Evolutionary conservation across 208 protist species (phyloP).

Genomic region (Leishmania lainsoni): DNA sequence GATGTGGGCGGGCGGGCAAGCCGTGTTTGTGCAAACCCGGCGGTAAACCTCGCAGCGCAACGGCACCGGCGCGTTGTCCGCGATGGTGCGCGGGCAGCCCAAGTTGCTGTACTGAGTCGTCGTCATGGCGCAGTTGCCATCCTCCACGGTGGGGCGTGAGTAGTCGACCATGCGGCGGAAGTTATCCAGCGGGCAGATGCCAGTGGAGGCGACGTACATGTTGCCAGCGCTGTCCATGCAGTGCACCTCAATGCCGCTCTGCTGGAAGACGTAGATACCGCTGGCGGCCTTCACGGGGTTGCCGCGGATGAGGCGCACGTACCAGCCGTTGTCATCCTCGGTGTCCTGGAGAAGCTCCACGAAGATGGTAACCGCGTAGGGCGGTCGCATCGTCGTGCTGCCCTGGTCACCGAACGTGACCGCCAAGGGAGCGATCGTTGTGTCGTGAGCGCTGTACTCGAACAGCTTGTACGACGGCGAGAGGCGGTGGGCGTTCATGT

Average conservation of each 20-base stretch:
- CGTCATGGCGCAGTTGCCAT: slow-evolving; percentile 40
- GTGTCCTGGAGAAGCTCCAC: slow-evolving; percentile 72
- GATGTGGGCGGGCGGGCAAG: slow-evolving; percentile 37
- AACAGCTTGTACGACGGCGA: slow-evolving; percentile 46
- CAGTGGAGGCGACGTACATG: slow-evolving; percentile 38
- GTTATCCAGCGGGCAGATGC: slow-evolving; percentile 52
- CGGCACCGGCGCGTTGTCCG: slow-evolving; percentile 22
- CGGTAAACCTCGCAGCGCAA: slow-evolving; percentile 51
- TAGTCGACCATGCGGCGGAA: slow-evolving; percentile 62
- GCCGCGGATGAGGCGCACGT: slow-evolving; percentile 60
- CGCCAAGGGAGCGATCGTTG: slow-evolving; percentile 41
- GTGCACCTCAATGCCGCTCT: slow-evolving; percentile 34
- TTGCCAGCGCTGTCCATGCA: slow-evolving; percentile 46
- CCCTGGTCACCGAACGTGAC: slow-evolving; percentile 58
- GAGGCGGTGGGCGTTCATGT: slow-evolving; percentile 26
- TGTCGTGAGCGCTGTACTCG: slow-evolving; percentile 77
- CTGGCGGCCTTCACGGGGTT: slow-evolving; percentile 28
- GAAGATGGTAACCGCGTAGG: slow-evolving; percentile 52
- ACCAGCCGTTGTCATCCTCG: slow-evolving; percentile 34
- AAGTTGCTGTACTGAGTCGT: slow-evolving; percentile 37
- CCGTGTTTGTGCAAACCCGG: slow-evolving; percentile 35
- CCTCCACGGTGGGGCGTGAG: slow-evolving; percentile 29
- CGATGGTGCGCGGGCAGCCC: slow-evolving; percentile 36
- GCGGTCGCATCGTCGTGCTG: slow-evolving; percentile 34
- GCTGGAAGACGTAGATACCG: slow-evolving; percentile 41